phyloP scores from a whole-genome alignment of 306 rosid genomes.

The Quercus aquifolioides region DNA sequence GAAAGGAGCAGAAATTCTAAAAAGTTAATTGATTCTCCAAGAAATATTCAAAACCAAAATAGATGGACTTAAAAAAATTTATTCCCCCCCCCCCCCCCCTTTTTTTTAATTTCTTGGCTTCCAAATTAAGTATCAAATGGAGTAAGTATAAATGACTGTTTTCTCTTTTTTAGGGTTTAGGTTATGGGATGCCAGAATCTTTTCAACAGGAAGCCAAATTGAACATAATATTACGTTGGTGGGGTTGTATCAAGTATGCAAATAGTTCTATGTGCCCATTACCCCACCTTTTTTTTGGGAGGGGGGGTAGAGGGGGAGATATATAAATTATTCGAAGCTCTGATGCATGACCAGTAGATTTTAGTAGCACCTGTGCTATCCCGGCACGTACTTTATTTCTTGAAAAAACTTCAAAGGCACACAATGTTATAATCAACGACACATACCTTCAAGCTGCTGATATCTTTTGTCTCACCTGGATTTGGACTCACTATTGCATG shows the following conservation, averaged over 20 bases:
- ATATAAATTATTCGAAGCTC: no score
- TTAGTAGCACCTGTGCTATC: neutral
- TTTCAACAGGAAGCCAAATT: no score
- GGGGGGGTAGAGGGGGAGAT: no score
- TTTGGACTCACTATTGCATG: constrained; percentile 75
- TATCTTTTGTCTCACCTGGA: constrained; percentile 78
- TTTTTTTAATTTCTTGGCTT: neutral
- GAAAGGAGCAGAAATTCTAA: neutral
- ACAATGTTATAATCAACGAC: neutral
- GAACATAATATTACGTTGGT: no score
- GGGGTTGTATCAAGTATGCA: no score
- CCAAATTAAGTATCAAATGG: neutral
- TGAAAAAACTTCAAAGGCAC: neutral
- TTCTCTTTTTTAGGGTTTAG: neutral
- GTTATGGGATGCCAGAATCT: no score
- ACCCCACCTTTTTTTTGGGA: no score
- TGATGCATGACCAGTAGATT: neutral
- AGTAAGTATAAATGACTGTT: neutral
- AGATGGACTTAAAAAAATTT: neutral
- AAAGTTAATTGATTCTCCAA: neutral
- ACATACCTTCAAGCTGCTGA: constrained; percentile 79
- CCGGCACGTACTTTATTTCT: neutral
- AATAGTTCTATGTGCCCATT: no score
- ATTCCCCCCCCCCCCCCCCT: neutral
- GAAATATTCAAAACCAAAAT: neutral